A percentile compares a stretch with the other conserved stretches of the same genome.
Evolutionary conservation across 352 stramenopile genomes (phyloP).

Genomic region (Phytophthora megakarya): DNA sequence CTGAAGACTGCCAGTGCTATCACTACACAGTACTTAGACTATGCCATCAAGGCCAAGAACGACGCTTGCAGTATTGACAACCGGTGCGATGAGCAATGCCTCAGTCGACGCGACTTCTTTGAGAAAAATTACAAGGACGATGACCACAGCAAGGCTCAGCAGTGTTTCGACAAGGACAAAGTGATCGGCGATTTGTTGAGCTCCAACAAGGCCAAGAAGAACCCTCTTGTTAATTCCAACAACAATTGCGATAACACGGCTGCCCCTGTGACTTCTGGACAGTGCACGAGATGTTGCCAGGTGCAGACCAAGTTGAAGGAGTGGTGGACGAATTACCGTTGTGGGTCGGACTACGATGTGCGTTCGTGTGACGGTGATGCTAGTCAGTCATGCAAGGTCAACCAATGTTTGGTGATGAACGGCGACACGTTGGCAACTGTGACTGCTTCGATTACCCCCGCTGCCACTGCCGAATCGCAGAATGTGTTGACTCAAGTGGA

Average conservation of each 20-base stretch:
- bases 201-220: conserved; percentile 28
- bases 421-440: conserved; percentile 53
- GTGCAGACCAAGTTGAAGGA: conserved; percentile 56
- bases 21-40: conserved; percentile 46
- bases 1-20: conserved; percentile 32
- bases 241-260: conserved; percentile 32
- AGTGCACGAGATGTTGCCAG: conserved; percentile 57
- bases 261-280: conserved; percentile 32
- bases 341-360: conserved; percentile 50
- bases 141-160: conserved; percentile 15
- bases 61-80: conserved; percentile 52
- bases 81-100: conserved; percentile 52
- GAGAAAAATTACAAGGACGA: conserved; percentile 26
- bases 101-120: conserved; percentile 52
- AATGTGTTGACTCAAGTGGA: conserved; percentile 43
- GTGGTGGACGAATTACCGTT: conserved; percentile 72
- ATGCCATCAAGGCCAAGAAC: conserved; percentile 46
- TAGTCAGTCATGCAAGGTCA: conserved; percentile 38
- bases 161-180: conserved; percentile 41
- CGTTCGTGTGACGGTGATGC: conserved; percentile 43
- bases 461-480: conserved; percentile 36
- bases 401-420: conserved; percentile 64
- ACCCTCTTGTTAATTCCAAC: conserved; percentile 36
- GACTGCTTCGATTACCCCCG: conserved; percentile 35
- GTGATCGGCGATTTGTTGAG: conserved; percentile 35